Conservation (phyloP, 2,329 filamentous ascomycete species). For the Cadophora gregata region DNA sequence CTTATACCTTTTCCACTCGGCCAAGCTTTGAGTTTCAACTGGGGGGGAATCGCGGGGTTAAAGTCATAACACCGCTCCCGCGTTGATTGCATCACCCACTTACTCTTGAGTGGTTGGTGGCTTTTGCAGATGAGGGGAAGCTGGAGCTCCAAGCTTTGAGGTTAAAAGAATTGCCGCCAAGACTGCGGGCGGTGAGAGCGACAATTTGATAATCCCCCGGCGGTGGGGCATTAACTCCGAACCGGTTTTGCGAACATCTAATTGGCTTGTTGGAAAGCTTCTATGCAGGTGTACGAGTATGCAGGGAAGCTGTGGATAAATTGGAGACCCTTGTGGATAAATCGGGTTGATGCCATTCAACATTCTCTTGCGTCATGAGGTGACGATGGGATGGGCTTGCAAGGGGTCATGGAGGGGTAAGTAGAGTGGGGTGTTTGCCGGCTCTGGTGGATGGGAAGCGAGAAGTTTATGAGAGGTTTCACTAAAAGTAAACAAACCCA, state of each 20-base stretch:
- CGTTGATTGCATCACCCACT: not conserved
- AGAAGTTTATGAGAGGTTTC: not conserved
- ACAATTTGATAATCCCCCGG: not conserved
- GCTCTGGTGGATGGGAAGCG: not conserved
- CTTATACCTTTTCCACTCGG: not conserved
- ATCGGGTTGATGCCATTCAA: not conserved
- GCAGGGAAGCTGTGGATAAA: not conserved
- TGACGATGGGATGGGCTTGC: not conserved
- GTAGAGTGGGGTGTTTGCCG: not conserved
- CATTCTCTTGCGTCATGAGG: not conserved
- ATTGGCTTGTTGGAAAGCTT: no score
- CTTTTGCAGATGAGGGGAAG: not conserved
- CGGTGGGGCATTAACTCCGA: not conserved
- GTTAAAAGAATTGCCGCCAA: not conserved
- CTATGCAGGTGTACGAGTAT: not conserved
- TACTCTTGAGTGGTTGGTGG: not conserved
- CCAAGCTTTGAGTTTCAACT: not conserved
- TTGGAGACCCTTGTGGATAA: not conserved
- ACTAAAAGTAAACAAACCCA: no score
- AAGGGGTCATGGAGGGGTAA: not conserved
- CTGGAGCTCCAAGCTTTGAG: not conserved
- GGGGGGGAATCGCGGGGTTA: conserved; percentile 4
- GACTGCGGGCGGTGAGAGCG: not conserved
- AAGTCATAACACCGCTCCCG: conserved; percentile 7
- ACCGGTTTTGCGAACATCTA: no score